Conservation (phyloP, 169 alveolate genomes). For the Plasmodium blacklocki region DNA sequence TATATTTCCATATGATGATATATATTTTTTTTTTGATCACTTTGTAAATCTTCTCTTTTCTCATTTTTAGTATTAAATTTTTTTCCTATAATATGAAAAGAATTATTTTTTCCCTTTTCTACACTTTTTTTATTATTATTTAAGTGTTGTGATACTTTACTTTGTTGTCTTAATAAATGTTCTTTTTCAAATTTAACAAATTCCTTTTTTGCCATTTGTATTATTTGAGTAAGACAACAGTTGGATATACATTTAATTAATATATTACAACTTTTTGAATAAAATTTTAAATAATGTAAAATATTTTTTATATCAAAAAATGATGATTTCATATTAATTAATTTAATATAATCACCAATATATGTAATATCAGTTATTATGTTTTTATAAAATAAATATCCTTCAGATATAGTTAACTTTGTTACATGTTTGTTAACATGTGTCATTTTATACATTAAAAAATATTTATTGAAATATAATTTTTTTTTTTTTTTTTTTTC, state of each 20-base stretch:
- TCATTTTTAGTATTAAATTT: background rate
- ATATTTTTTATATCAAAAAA: slow-evolving; percentile 51
- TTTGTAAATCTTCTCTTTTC: background rate
- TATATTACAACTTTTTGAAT: slow-evolving; percentile 26
- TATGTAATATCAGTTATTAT: slow-evolving; percentile 16
- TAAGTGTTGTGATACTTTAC: background rate
- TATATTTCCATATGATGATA: background rate
- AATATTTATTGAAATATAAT: slow-evolving; percentile 59
- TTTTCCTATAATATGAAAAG: background rate
- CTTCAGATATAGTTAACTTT: slow-evolving; percentile 25
- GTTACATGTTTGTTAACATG: slow-evolving; percentile 49
- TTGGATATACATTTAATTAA: slow-evolving; percentile 39
- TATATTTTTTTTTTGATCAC: background rate
- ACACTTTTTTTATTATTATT: background rate
- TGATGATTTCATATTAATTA: slow-evolving; percentile 35
- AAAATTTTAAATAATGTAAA: slow-evolving; percentile 39
- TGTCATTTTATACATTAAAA: slow-evolving; percentile 56
- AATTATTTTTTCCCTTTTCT: background rate
- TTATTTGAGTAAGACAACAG: slow-evolving; percentile 16
- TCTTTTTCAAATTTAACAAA: slow-evolving; percentile 16
- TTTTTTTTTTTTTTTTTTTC: background rate
- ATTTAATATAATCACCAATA: slow-evolving; percentile 21
- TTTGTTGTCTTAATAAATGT: slow-evolving; percentile 4
- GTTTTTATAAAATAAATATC: slow-evolving; percentile 35
- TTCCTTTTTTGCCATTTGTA: background rate